Base-by-base conservation (phyloP, 2,329 filamentous ascomycete genomes). In the Hypoxylon sp. region DNA sequence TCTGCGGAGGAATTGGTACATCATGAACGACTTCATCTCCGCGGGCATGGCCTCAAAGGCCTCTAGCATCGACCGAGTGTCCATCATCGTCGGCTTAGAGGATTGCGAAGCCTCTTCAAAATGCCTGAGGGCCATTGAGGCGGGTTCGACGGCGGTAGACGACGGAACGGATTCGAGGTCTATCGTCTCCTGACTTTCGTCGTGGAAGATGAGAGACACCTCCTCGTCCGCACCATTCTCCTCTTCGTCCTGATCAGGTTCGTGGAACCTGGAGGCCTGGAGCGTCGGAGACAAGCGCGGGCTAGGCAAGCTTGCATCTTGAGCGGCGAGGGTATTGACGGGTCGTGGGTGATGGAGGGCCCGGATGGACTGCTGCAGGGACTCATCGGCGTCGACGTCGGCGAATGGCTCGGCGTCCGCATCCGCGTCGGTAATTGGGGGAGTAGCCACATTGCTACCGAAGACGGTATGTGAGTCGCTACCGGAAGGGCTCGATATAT, bases 261-360 rank as follows among this genome's bases (percentile, higher is more conserved):
- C 74, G 20, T 82, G 82, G 6, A 83, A 75, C 71, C 87, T 84
- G 24, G 84, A 83, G 44, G 95, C 91, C 72, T 92, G 93, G 63
- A 96, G 87, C 4, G 95, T 96, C 3, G 96, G 96, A 24, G 96
- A 99, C 60, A 99, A 81, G 74, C 96, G 94, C 32, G 96, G 96
- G 77, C 96, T 99, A 54, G 96, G 96, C 66, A 99, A 84, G 79
- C 93, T 97, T 69, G 93, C 93, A 81, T 97, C 95, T 76, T 96
- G 92, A 38, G 90, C 89, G 60, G 89, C 87, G 57, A 90, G 85
- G 48, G 89, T 91, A 73, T 93, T 89, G 51, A 94, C 83, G 22
- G 86, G 83, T 28, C 84, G 78, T 46, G 79, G 76, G 16, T 81
- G 81, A 65, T 81, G 84, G 54, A 82, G 79, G 69, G 80, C 80